These are phyloP conservation scores for Ophiocordyceps camponoti-saundersi DNA, from an alignment of 2,329 filamentous ascomycete species.

Conservation along the genomic window DNA sequence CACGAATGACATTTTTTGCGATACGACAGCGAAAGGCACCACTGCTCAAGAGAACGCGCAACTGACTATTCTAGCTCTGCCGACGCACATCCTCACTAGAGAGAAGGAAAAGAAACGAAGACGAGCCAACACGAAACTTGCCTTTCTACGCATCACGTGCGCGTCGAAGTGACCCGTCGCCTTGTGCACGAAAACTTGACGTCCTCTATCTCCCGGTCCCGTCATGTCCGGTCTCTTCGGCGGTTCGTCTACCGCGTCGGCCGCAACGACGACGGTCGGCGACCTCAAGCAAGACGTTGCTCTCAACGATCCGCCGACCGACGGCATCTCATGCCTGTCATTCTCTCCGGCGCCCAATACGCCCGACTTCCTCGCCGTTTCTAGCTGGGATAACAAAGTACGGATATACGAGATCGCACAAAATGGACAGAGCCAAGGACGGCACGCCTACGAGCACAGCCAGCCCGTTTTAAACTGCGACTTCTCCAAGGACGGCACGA, in stretches of 20 bases:
- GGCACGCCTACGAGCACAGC: constrained; percentile 73
- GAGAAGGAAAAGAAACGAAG: neutral
- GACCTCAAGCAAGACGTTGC: constrained; percentile 82
- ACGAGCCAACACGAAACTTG: neutral
- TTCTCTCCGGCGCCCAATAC: constrained; percentile 50
- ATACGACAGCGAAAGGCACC: too few relatives aligned
- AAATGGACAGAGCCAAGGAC: constrained; percentile 65
- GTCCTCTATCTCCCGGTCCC: neutral
- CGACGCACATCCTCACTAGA: too few relatives aligned
- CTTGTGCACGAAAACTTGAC: neutral
- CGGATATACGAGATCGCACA: constrained; percentile 83
- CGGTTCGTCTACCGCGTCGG: constrained; percentile 30
- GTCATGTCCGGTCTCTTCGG: constrained; percentile 50
- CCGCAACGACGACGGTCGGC: constrained; percentile 48
- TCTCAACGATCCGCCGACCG: constrained; percentile 62
- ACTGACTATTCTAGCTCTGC: too few relatives aligned
- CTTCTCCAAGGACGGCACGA: constrained; percentile 84
- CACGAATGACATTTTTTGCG: too few relatives aligned
- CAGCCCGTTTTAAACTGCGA: constrained; percentile 70
- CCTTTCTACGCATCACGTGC: too few relatives aligned
- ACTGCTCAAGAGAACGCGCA: too few relatives aligned
- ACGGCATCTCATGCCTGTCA: constrained; percentile 73
- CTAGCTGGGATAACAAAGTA: constrained; percentile 96
- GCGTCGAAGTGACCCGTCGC: neutral
- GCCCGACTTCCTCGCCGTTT: constrained; percentile 66